phyloP scores from a whole-genome alignment of 805 yeast species.

The Pichia eremophila region DNA sequence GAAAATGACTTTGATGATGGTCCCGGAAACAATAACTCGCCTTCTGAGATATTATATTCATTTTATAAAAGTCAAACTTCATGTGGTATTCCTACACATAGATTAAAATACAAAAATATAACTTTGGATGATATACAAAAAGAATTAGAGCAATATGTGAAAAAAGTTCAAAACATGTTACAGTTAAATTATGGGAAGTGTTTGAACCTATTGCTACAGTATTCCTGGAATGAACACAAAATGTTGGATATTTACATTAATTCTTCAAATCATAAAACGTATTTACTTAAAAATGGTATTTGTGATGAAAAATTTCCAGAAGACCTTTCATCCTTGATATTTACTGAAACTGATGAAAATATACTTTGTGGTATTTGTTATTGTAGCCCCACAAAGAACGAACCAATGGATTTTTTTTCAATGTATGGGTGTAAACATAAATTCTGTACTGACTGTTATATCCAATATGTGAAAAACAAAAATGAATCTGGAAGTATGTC shows the following conservation, averaged over 20 bases:
- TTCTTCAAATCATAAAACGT: constrained; percentile 22
- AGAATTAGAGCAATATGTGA: constrained; percentile 21
- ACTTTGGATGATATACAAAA: constrained; percentile 25
- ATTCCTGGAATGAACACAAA: constrained; percentile 51
- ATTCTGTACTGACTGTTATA: constrained; percentile 63
- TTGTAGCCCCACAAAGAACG: constrained; percentile 33
- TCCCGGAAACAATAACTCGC: too few relatives aligned
- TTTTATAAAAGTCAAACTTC: constrained; percentile 14
- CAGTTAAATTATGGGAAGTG: constrained; percentile 32
- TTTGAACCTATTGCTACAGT: constrained; percentile 36
- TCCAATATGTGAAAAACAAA: constrained; percentile 43
- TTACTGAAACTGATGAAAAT: constrained; percentile 16
- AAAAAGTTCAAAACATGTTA: constrained; percentile 28
- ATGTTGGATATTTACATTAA: constrained; percentile 46
- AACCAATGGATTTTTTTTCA: constrained; percentile 31
- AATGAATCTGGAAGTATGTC: constrained; percentile 32
- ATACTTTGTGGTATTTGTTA: constrained; percentile 67
- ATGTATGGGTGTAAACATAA: constrained; percentile 57
- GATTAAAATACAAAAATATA: constrained; percentile 21
- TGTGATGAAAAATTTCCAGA: constrained; percentile 26
- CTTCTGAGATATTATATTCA: constrained; percentile 10
- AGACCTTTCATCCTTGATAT: not conserved
- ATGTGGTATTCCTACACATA: constrained; percentile 17
- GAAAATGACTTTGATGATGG: not conserved
- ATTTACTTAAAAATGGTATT: constrained; percentile 22